These are phyloP conservation scores for Geotrichum candidum DNA, from an alignment of 1,139 yeast genomes.

Conservation along the genomic window DNA sequence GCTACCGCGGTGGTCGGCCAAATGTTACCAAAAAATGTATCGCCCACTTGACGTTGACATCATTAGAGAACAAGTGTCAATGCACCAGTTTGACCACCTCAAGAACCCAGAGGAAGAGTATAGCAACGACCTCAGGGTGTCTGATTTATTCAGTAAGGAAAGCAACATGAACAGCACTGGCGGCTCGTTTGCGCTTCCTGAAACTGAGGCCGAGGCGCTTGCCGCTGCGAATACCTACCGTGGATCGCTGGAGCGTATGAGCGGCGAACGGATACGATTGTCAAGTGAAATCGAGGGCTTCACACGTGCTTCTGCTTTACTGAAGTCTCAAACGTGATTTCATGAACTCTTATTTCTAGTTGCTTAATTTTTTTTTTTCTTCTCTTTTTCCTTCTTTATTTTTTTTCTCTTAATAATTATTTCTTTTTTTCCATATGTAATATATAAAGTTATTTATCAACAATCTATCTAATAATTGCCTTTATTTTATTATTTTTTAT, in stretches of 20 bases:
- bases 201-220: neutral
- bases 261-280: conserved; percentile 10
- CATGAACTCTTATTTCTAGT: neutral
- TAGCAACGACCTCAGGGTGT: neutral
- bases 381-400: neutral
- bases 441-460: neutral
- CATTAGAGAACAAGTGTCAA: conserved; percentile 54
- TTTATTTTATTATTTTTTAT: too few relatives aligned
- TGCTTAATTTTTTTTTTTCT: neutral
- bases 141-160: neutral
- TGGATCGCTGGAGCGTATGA: conserved; percentile 3
- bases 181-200: neutral
- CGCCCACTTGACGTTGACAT: conserved; percentile 80
- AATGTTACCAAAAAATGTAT: conserved; percentile 55
- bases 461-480: neutral
- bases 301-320: conserved; percentile 9
- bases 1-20: conserved; percentile 68
- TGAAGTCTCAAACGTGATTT: conserved; percentile 3
- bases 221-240: neutral
- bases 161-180: neutral
- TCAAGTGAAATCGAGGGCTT: conserved; percentile 14
- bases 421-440: neutral
- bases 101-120: conserved; percentile 20
- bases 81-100: conserved; percentile 14
- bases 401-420: neutral